A percentile compares a stretch with the other conserved stretches of the same genome.
These are phyloP conservation scores for Mycena olivaceomarginata DNA, from an alignment of 768 basidiomycete genomes.

Conservation along the genomic window DNA sequence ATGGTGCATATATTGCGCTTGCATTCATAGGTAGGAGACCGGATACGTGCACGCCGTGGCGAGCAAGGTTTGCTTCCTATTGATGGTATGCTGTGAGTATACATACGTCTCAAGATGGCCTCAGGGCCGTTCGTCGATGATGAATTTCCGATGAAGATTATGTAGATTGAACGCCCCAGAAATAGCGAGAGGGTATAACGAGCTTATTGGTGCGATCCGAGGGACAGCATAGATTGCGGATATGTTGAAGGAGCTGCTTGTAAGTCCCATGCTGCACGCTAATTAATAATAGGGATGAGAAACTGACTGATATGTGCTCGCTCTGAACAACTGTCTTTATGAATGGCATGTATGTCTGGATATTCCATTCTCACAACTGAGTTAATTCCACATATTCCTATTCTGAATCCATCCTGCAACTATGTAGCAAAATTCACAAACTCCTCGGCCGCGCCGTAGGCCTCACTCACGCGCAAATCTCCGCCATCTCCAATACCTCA, in stretches of 20 bases:
- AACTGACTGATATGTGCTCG: slow-evolving; percentile 1
- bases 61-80: slow-evolving; percentile 13
- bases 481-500: slow-evolving; percentile 23
- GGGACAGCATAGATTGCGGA: slow-evolving; percentile 18
- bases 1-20: too few species aligned
- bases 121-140: background rate
- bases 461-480: slow-evolving; percentile 24
- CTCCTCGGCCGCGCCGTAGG: slow-evolving; percentile 17
- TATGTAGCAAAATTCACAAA: slow-evolving; percentile 12
- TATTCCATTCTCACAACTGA: background rate
- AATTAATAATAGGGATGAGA: background rate
- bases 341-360: too few species aligned
- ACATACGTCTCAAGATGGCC: too few species aligned
- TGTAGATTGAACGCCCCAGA: slow-evolving; percentile 24
- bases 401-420: slow-evolving; percentile 18
- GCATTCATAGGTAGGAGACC: slow-evolving; percentile 1
- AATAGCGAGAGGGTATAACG: slow-evolving; percentile 17
- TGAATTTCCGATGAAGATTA: background rate
- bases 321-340: slow-evolving; percentile 21
- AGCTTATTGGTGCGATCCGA: slow-evolving; percentile 20
- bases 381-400: slow-evolving; percentile 5
- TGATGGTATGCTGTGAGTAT: slow-evolving; percentile 24
- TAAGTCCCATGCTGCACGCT: background rate
- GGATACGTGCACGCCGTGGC: slow-evolving; percentile 4
- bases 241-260: slow-evolving; percentile 2